Evolutionary conservation across 2,329 filamentous ascomycete genomes (phyloP).

Genomic region (Geosmithia flava): DNA sequence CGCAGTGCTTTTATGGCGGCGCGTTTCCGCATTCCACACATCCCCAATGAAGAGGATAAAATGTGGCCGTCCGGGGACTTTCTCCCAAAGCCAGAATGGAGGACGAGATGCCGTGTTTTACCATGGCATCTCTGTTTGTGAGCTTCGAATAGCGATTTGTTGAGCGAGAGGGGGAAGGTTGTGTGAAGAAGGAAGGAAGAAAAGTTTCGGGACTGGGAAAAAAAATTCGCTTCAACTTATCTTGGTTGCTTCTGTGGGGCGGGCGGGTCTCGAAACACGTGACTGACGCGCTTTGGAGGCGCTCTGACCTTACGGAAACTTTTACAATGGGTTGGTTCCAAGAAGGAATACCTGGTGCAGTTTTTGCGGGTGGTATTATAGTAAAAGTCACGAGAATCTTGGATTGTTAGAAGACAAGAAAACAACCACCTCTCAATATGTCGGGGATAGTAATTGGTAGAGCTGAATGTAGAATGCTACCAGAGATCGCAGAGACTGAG

Average conservation of each 20-base stretch:
- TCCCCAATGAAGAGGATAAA: neutral
- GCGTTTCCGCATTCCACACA: slow-evolving; percentile 71
- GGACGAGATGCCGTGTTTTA: slow-evolving; percentile 19
- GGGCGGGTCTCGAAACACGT: neutral
- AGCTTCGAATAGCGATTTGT: slow-evolving; percentile 99
- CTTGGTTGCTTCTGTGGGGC: neutral
- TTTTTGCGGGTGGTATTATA: no score
- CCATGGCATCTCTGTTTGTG: slow-evolving; percentile 59
- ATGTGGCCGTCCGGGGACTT: slow-evolving; percentile 93
- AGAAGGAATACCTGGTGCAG: no score
- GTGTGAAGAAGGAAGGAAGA: neutral
- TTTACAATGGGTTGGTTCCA: slow-evolving; percentile 7
- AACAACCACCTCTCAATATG: no score
- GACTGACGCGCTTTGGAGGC: neutral
- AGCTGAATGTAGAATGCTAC: no score
- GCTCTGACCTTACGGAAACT: neutral
- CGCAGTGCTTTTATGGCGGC: slow-evolving; percentile 99
- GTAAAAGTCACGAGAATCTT: no score
- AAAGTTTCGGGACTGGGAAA: neutral
- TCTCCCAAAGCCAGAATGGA: slow-evolving; percentile 80
- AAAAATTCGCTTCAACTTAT: neutral
- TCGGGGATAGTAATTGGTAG: no score
- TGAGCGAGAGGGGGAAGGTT: slow-evolving; percentile 67
- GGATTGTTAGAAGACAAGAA: no score
- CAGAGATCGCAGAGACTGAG: no score